Percentiles rank a stretch among this genome's conserved stretches.
These are phyloP conservation scores for Starmerella apis DNA, from an alignment of 805 yeast species.

Conservation along the genomic window DNA sequence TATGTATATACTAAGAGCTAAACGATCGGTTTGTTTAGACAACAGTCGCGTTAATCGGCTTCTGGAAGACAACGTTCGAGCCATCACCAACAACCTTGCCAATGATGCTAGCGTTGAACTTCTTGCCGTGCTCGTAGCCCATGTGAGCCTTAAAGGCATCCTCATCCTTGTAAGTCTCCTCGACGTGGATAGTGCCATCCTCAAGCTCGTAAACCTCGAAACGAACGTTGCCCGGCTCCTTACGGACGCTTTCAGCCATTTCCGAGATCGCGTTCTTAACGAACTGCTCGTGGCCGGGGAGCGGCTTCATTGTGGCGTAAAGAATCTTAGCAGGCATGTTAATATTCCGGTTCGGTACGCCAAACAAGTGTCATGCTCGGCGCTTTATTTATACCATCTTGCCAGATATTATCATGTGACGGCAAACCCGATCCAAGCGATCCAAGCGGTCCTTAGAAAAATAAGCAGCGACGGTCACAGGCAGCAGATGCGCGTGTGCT, in stretches of 20 bases:
- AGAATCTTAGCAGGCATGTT: conserved; percentile 18
- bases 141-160: conserved; percentile 27
- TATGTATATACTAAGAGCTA: no score
- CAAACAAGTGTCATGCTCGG: not conserved
- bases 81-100: conserved; percentile 25
- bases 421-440: not conserved
- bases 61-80: conserved; percentile 24
- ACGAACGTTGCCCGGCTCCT: conserved; percentile 27
- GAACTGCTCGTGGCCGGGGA: conserved; percentile 24
- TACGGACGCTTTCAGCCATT: conserved; percentile 24
- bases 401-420: conserved; percentile 5
- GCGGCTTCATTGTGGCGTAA: conserved; percentile 26
- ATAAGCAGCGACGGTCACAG: not conserved
- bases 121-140: conserved; percentile 25
- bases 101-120: conserved; percentile 25
- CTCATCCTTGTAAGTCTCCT: conserved; percentile 28
- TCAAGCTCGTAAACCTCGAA: conserved; percentile 26
- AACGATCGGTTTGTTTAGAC: not conserved
- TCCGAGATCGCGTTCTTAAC: conserved; percentile 21
- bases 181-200: conserved; percentile 25
- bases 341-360: not conserved
- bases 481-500: no score
- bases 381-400: not conserved
- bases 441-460: not conserved
- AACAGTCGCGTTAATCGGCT: conserved; percentile 20